phyloP scores from a whole-genome alignment of 805 yeast species.

The Metschnikowia lochheadii region DNA sequence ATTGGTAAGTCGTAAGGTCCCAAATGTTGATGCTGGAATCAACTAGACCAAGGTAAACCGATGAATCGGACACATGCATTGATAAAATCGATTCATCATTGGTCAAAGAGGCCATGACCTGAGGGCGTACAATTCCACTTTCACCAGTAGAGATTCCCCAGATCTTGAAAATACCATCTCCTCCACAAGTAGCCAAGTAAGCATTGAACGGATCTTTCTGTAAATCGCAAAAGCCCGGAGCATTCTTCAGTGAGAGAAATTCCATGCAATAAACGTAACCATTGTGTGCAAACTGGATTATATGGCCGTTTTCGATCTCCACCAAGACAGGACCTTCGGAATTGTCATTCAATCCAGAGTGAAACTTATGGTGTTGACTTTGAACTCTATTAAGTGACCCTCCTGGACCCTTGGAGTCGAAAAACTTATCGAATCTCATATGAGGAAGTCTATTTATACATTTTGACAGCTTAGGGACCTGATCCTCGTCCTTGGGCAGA shows the following conservation, averaged over 20 bases:
- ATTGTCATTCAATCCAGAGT: constrained; percentile 5
- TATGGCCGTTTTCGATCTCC: constrained; percentile 65
- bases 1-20: constrained; percentile 81
- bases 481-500: neutral
- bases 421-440: constrained; percentile 73
- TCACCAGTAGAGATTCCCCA: constrained; percentile 51
- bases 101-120: constrained; percentile 33
- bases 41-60: constrained; percentile 77
- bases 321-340: constrained; percentile 35
- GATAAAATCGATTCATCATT: constrained; percentile 72
- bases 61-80: constrained; percentile 58
- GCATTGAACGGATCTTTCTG: constrained; percentile 10
- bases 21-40: constrained; percentile 75
- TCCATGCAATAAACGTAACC: constrained; percentile 81
- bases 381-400: constrained; percentile 42
- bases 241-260: constrained; percentile 15
- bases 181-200: constrained; percentile 59
- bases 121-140: constrained; percentile 3
- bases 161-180: constrained; percentile 81
- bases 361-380: constrained; percentile 22
- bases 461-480: neutral
- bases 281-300: constrained; percentile 80
- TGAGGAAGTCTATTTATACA: constrained; percentile 40
- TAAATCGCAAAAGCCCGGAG: constrained; percentile 20
- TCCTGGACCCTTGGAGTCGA: constrained; percentile 87